These are phyloP conservation scores for Ganoderma boninense DNA, from an alignment of 1,284 basidiomycete genomes.

Conservation along the genomic window DNA sequence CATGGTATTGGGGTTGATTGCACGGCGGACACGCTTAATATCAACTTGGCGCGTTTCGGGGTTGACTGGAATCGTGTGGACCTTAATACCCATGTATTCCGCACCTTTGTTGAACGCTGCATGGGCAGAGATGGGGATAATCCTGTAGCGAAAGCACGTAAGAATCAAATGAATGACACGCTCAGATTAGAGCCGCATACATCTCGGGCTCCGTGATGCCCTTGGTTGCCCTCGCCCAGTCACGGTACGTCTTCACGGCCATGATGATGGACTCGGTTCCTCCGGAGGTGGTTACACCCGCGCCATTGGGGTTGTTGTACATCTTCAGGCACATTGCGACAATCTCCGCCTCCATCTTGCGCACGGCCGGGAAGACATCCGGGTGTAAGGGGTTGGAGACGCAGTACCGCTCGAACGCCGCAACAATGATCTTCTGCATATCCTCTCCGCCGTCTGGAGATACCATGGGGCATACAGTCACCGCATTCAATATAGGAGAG, in stretches of 20 bases:
- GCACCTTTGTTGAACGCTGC: conserved; percentile 96
- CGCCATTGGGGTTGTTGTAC: conserved; percentile 87
- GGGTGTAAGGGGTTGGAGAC: conserved; percentile 95
- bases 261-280: conserved; percentile 97
- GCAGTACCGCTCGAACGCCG: conserved; percentile 76
- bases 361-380: conserved; percentile 92
- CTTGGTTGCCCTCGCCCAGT: conserved; percentile 89
- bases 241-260: conserved; percentile 93
- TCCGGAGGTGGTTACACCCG: conserved; percentile 93
- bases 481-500: not conserved
- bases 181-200: conserved; percentile 51
- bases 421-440: conserved; percentile 74
- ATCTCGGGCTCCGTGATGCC: conserved; percentile 95
- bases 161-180: not conserved
- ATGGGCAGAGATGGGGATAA: conserved; percentile 88
- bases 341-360: conserved; percentile 98
- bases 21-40: conserved; percentile 80
- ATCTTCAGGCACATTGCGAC: conserved; percentile 93
- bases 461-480: conserved; percentile 9
- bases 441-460: conserved; percentile 83
- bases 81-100: conserved; percentile 92
- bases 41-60: conserved; percentile 83
- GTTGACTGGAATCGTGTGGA: conserved; percentile 91
- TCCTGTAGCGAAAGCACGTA: conserved; percentile 52
- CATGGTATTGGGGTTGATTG: conserved; percentile 87